Evolutionary conservation across 2,329 filamentous ascomycete genomes (phyloP), one percentile per base, ranked within the genome.

Genomic region (Pseudogymnoascus sp.): DNA sequence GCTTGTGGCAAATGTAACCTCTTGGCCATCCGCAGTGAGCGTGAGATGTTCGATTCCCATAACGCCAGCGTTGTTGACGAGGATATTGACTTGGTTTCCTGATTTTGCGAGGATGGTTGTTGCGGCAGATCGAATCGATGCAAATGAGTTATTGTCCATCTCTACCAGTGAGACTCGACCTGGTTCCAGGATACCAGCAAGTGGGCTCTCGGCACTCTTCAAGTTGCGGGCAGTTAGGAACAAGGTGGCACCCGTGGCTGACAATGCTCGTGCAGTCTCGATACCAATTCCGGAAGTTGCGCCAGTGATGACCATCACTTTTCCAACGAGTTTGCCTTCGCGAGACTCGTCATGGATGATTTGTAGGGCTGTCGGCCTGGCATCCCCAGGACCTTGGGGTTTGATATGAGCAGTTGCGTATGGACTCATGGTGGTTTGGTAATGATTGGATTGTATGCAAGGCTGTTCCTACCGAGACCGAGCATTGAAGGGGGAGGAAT

Each of bases 1-100:
- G 68, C 83, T 83, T 11, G 75, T 78, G 60, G 76, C 80, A 64
- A 84, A 78, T 63, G 84, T 80, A 0, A 71, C 69, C 66, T 84
- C 81, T 67, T 77, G 78, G 36, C 78, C 79, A 64, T 82, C 79
- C 18, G 66, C 66, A 1, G 78, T 82, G 12, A 65, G 63, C 16
- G 74, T 66, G 18, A 75, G 72, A 60, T 64, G 59, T 21, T n/a
- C 4, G 28, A 62, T 28, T n/a, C 18, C 21, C 53, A 42, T 46
- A 40, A 36, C 56, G 56, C 64, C 65, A 12, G 65, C 65, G 50
- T 66, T 66, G 40, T 59, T 59, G 14, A 65, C 18, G 11, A 66
- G 64, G 23, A 74, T 65, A 56, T 76, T 73, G 11, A 76, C 64
- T 11, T 63, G 73, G 73, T 63, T 36, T 4, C 44, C 46, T 31